Conservation (phyloP, 192 early-diverging fungal genomes). For the Cetraspora pellucida region DNA sequence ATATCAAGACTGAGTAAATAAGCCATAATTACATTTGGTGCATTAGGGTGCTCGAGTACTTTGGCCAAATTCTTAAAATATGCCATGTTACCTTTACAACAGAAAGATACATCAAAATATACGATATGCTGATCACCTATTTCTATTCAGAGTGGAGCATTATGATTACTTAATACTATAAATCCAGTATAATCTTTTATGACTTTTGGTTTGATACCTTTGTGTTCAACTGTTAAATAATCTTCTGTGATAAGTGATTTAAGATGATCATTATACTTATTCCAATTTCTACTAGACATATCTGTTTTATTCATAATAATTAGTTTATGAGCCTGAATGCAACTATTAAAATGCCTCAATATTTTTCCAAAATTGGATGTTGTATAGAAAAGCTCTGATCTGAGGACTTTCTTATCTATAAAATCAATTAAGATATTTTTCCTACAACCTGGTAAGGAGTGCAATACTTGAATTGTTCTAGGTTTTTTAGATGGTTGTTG, state of each 20-base stretch:
- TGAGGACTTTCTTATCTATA: neutral
- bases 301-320: constrained; percentile 11
- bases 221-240: constrained; percentile 2
- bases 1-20: no score
- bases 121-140: neutral
- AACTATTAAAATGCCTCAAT: neutral
- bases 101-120: neutral
- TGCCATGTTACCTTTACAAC: neutral
- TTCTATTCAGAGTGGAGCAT: constrained; percentile 1
- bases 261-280: no score
- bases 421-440: constrained; percentile 32
- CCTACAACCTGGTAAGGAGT: neutral
- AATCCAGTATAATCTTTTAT: constrained; percentile 21
- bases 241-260: neutral
- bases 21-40: neutral
- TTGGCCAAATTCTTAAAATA: neutral
- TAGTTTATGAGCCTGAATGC: neutral
- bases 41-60: neutral
- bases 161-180: constrained; percentile 13
- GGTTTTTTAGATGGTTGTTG: neutral
- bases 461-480: neutral
- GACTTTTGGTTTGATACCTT: neutral
- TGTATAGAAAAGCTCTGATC: constrained; percentile 21
- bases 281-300: neutral
- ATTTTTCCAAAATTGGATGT: constrained; percentile 12